Evolutionary conservation across 257 asterid species (phyloP).

Genomic region (Haberlea rhodopensis): DNA sequence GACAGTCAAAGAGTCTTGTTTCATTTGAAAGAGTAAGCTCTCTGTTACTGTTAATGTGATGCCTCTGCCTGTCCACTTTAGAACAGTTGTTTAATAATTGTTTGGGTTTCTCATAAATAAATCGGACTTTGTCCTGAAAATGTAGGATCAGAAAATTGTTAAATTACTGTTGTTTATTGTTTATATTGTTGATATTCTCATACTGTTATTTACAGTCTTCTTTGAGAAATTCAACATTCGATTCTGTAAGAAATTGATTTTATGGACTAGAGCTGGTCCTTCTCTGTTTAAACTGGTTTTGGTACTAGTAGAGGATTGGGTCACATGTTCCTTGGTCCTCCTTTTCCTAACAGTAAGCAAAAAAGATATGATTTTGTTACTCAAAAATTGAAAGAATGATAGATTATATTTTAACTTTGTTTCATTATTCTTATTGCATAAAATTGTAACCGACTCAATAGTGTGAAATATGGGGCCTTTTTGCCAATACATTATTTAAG

Average conservation of each 20-base stretch:
- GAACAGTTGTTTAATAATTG: conserved; percentile 21
- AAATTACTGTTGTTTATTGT: too few species aligned
- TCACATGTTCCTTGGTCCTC: not conserved
- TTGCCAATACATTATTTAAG: conserved; percentile 13
- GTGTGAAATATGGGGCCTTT: conserved; percentile 5
- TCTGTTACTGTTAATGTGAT: conserved; percentile 16
- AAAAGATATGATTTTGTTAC: conserved; percentile 4
- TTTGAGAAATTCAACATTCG: too few species aligned
- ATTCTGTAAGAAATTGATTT: too few species aligned
- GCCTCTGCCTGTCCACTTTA: conserved; percentile 22
- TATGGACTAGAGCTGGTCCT: not conserved
- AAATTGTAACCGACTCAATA: conserved; percentile 10
- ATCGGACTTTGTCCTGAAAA: not conserved
- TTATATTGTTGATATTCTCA: too few species aligned
- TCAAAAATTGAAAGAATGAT: not conserved
- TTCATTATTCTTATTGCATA: conserved; percentile 9
- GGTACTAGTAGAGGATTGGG: not conserved
- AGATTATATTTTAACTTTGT: not conserved
- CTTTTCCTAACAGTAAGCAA: conserved; percentile 5
- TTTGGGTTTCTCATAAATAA: not conserved
- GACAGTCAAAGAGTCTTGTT: conserved; percentile 69
- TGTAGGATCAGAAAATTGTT: not conserved
- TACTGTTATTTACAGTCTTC: too few species aligned
- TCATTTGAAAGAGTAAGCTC: conserved; percentile 68
- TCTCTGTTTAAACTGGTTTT: not conserved